Evolutionary conservation across 2,329 filamentous ascomycete genomes (phyloP).

Genomic region (Xylariaceae sp.): DNA sequence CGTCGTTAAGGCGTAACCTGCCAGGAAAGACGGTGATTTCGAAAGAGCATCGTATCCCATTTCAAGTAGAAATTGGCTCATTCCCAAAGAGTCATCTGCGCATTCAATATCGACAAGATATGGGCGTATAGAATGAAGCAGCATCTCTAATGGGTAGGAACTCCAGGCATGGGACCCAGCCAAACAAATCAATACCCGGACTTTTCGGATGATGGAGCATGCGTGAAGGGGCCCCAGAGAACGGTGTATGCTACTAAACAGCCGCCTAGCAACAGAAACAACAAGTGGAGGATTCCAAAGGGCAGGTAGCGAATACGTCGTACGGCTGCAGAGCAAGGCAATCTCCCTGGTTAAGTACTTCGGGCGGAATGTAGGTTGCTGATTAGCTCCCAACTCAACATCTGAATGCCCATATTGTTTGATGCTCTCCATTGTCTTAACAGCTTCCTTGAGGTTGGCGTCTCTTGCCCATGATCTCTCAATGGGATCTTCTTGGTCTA

Average conservation of each 20-base stretch:
- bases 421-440: slow-evolving; percentile 63
- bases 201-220: slow-evolving; percentile 78
- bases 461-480: slow-evolving; percentile 62
- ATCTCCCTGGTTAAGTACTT: slow-evolving; percentile 72
- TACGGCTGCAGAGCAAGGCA: slow-evolving; percentile 68
- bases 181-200: slow-evolving; percentile 74
- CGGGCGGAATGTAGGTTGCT: slow-evolving; percentile 81
- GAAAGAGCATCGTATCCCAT: slow-evolving; percentile 61
- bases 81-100: slow-evolving; percentile 81
- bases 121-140: slow-evolving; percentile 71
- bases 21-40: slow-evolving; percentile 66
- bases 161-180: slow-evolving; percentile 66
- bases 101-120: slow-evolving; percentile 81
- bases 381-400: slow-evolving; percentile 63
- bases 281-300: slow-evolving; percentile 76
- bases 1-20: slow-evolving; percentile 73
- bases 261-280: slow-evolving; percentile 65
- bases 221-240: slow-evolving; percentile 82
- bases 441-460: slow-evolving; percentile 54
- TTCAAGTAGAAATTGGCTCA: slow-evolving; percentile 76
- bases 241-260: slow-evolving; percentile 76
- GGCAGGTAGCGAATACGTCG: slow-evolving; percentile 55
- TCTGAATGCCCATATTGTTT: slow-evolving; percentile 61
- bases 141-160: slow-evolving; percentile 85
- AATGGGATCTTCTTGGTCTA: slow-evolving; percentile 70